Base-by-base conservation (phyloP, 2,329 filamentous ascomycete genomes). In the Rhexocercosporidium sp. region DNA sequence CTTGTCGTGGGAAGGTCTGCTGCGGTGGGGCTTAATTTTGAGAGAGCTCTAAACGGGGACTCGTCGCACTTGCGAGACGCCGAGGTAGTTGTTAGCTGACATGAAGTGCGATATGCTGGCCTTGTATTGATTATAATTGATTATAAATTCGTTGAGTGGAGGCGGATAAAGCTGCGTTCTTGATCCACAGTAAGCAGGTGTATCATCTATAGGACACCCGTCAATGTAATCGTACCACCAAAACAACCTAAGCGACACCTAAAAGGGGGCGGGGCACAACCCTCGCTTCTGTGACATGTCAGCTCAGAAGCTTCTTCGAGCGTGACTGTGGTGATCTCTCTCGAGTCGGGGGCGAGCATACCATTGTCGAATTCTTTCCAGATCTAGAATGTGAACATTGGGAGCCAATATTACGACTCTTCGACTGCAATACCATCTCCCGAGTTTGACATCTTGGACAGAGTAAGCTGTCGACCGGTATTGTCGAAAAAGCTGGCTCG, bases 341-440 rank as follows among this genome's bases (percentile, higher is more conserved):
- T 83, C 12, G 88, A 88, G 74, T 91, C 90, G 5, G 90, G 89
- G 1, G 89, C 92, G 77, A 92, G 92, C 74, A 91, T 91, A 54
- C 89, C 89, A 73, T 92, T 89, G 18, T 92, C 89, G 18, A 92
- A 89, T 76, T 92, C 34, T 78, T 92, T 92, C 89, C 90, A 91
- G 68, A 92, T 88, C 76, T 92, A 89, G 39, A 92, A 81, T 73
- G 92, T 90, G 59, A 82, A 79, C 1, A 90, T 90, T 65, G 81
- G 77, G 20, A 88, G 81, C 29, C 4, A 31, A 9, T 31, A 31
- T 31, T 87, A 9, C 37, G 20, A 11, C 41, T 37, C 25, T 9
- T 31, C 29, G 29, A 31, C 9, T 31, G 29, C 29, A 1, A 31
- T 31, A 1, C 29, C 29, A 31, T 31, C 29, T 31, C 1, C 29